Evolutionary conservation across 805 yeast species (phyloP), one percentile per base, ranked within the genome.

Genomic region (Cyberlindnera japonica): DNA sequence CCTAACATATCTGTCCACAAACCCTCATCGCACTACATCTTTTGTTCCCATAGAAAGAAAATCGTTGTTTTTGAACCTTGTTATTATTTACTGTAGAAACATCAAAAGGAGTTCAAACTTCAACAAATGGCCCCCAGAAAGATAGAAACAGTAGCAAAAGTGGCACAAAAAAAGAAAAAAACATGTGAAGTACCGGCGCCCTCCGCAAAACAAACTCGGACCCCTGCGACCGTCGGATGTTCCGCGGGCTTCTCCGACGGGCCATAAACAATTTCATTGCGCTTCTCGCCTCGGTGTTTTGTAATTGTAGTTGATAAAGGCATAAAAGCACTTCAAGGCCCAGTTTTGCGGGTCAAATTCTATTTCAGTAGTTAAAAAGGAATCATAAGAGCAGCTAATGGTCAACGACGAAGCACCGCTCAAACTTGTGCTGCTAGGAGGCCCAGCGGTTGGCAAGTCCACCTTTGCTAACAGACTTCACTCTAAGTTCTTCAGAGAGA

Each of bases 401-500:
- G 40, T 44, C 22, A 50, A 50, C 17, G 49, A 50, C 10, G 39
- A 39, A 10, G 26, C 59, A 20, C 83, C 86, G 0, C 51, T 81
- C 5, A 63, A 84, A 43, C 53, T 81, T 13, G 86, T 83, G 0
- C 68, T 81, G 1, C 54, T 81, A 3, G 88, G 88, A 1, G 83
- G 75, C 1, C 66, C 74, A 11, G 66, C 67, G 14, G 69, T 75
- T 1, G 88, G 88, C 10, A 81, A 81, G 53, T 74, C 85, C 3
- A 69, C 83, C 0, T 64, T 76, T 27, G 71, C 77, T 11, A 71
- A 77, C 38, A 63, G 72, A 35, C 49, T 79, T 13, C 64, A 71
- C 2, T 61, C 72, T 16, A 72, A 73, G 19, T 65, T 67, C 19
- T 77, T 72, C 40, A 68, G 77, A 36, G 89, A 81, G 43, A 83